Percentiles rank a stretch among this genome's conserved stretches.
Evolutionary conservation across 768 basidiomycete species (phyloP).

Genomic region (Xanthoconium stramineum): DNA sequence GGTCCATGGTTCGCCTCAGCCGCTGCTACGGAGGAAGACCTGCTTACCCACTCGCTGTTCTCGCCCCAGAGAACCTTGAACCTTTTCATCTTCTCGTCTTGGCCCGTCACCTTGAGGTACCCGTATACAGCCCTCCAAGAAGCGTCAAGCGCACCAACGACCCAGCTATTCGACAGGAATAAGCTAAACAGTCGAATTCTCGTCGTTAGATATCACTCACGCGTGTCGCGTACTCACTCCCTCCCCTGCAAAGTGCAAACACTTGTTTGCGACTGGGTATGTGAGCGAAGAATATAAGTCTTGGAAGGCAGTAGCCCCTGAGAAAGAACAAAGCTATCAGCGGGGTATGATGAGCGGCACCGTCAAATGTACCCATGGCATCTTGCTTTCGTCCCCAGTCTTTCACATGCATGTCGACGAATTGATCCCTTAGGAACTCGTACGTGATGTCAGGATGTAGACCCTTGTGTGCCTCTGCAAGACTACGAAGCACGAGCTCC

Average conservation of each 20-base stretch:
- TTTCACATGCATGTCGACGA: slow-evolving; percentile 23
- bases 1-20: neutral
- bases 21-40: neutral
- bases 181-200: no score
- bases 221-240: slow-evolving; percentile 35
- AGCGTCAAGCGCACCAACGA: slow-evolving; percentile 37
- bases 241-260: slow-evolving; percentile 13
- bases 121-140: slow-evolving; percentile 34
- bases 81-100: slow-evolving; percentile 4
- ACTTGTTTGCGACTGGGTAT: slow-evolving; percentile 22
- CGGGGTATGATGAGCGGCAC: neutral
- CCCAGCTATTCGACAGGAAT: slow-evolving; percentile 26
- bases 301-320: slow-evolving; percentile 38
- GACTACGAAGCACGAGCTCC: slow-evolving; percentile 6
- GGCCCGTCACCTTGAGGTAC: slow-evolving; percentile 16
- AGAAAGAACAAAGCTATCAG: neutral
- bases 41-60: slow-evolving; percentile 26
- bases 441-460: slow-evolving; percentile 6
- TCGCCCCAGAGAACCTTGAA: slow-evolving; percentile 29
- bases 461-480: slow-evolving; percentile 5
- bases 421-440: neutral
- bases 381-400: slow-evolving; percentile 34
- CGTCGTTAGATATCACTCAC: slow-evolving; percentile 17
- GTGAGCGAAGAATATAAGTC: slow-evolving; percentile 31
- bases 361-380: slow-evolving; percentile 21